phyloP scores from a whole-genome alignment of 495 filamentous ascomycete species.

The Darksidea phi region DNA sequence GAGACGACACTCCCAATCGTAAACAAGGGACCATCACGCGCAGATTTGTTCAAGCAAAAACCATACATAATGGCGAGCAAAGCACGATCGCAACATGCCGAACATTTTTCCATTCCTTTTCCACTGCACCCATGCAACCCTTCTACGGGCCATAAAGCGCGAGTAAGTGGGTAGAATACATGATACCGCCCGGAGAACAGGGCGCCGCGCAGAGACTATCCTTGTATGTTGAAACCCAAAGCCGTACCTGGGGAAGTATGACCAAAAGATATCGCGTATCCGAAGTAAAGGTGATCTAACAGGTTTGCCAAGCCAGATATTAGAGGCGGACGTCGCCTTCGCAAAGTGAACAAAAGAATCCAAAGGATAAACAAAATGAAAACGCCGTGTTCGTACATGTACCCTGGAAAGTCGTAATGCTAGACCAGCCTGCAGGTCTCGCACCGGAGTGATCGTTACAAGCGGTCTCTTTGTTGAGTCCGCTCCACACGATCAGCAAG shows the following conservation, averaged over 20 bases:
- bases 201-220: too few species aligned
- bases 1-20: too few species aligned
- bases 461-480: constrained; percentile 18
- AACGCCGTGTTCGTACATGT: neutral
- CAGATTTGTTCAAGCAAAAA: too few species aligned
- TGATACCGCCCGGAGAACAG: neutral
- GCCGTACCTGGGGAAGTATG: neutral
- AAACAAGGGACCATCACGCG: too few species aligned
- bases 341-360: too few species aligned
- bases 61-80: neutral
- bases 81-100: neutral
- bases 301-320: neutral
- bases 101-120: constrained; percentile 2
- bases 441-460: constrained; percentile 1
- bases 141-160: neutral
- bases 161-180: neutral
- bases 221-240: neutral
- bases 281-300: neutral
- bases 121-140: neutral
- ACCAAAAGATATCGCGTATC: neutral
- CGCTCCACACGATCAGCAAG: constrained; percentile 21
- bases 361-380: too few species aligned
- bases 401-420: neutral
- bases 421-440: constrained; percentile 27
- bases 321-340: neutral